These are phyloP conservation scores for Taxawa tesnikishii DNA, from an alignment of 2,329 filamentous ascomycete genomes.

Conservation along the genomic window DNA sequence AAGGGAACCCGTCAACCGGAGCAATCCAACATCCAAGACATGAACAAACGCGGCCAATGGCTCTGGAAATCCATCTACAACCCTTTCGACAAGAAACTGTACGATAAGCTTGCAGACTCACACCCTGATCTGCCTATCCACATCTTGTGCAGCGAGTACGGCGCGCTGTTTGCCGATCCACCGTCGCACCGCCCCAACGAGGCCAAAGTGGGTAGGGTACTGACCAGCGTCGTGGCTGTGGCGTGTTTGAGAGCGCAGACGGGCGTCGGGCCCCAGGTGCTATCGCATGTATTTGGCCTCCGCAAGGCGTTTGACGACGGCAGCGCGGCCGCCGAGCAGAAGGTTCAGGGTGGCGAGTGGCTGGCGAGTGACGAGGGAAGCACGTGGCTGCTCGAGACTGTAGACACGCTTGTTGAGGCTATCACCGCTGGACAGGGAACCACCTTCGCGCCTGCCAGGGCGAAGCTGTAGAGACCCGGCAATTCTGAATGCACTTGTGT, in stretches of 20 bases:
- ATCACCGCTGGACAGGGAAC: constrained; percentile 36
- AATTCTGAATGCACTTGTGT: no score
- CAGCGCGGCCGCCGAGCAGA: constrained; percentile 34
- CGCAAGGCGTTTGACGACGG: constrained; percentile 65
- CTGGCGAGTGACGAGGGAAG: constrained; percentile 53
- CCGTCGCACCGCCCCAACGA: constrained; percentile 16
- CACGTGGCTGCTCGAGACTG: constrained; percentile 48
- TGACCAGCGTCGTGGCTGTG: constrained; percentile 63
- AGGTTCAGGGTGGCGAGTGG: constrained; percentile 49
- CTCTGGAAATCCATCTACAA: constrained; percentile 71
- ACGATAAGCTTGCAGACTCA: constrained; percentile 56
- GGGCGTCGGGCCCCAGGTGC: constrained; percentile 70
- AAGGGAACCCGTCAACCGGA: constrained; percentile 43
- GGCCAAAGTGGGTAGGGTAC: constrained; percentile 52
- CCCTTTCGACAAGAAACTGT: constrained; percentile 61
- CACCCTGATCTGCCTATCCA: constrained; percentile 75
- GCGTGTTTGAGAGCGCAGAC: constrained; percentile 66
- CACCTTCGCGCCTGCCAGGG: constrained; percentile 43
- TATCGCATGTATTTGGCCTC: constrained; percentile 70
- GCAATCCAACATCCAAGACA: constrained; percentile 31
- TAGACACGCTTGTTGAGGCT: constrained; percentile 47
- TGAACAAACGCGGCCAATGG: constrained; percentile 45
- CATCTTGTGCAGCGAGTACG: constrained; percentile 65
- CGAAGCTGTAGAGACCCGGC: constrained; percentile 27
- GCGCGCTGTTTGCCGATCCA: constrained; percentile 60